These are phyloP conservation scores for Corylus americana DNA, from an alignment of 306 rosid species.

Conservation along the genomic window DNA sequence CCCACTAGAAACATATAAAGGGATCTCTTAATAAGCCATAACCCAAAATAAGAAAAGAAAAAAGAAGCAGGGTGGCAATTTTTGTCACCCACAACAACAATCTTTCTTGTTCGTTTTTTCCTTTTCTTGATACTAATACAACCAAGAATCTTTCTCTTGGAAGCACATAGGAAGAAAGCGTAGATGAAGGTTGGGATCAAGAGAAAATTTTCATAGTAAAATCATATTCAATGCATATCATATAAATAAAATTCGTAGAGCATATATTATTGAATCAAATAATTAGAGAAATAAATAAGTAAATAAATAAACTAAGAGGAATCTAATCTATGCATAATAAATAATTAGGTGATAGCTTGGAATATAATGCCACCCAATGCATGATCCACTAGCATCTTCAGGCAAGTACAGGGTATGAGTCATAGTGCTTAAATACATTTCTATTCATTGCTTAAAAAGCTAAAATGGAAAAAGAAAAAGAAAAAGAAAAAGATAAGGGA, in stretches of 20 bases:
- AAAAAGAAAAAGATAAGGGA: not conserved
- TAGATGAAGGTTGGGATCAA: not conserved
- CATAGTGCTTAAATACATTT: slow-evolving; percentile 14
- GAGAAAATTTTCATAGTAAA: not conserved
- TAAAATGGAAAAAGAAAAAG: slow-evolving; percentile 12
- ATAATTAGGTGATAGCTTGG: not conserved
- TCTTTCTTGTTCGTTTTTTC: not conserved
- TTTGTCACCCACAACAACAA: not conserved
- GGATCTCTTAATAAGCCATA: slow-evolving; percentile 6
- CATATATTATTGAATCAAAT: not conserved
- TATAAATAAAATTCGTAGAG: not conserved
- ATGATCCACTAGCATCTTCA: not conserved
- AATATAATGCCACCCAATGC: not conserved
- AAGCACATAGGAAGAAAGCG: not conserved
- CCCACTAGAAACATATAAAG: not conserved
- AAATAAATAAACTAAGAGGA: not conserved
- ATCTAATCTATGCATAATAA: not conserved
- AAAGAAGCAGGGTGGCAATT: slow-evolving; percentile 9
- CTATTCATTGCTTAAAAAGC: slow-evolving; percentile 1
- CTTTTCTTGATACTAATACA: not conserved
- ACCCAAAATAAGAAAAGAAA: not conserved
- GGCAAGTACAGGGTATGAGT: not conserved
- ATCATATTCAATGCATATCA: not conserved
- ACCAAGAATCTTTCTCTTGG: not conserved
- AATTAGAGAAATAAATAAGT: not conserved